phyloP scores from a whole-genome alignment of 2,329 filamentous ascomycete genomes.

The Diplocarpon mali region DNA sequence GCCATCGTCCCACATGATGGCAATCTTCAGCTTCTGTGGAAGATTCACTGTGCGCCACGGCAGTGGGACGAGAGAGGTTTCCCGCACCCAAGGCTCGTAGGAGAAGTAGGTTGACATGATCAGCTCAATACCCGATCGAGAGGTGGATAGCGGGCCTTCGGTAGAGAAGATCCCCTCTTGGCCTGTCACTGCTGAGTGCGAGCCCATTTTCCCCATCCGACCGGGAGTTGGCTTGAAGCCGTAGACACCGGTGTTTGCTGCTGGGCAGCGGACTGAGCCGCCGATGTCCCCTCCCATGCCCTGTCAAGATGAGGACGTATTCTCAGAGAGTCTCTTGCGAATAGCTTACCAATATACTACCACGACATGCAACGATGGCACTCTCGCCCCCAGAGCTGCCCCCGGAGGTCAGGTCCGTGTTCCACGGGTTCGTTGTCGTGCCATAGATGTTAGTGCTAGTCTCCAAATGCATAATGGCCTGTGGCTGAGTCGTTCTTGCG shows the following conservation, averaged over 20 bases:
- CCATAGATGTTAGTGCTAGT: constrained; percentile 49
- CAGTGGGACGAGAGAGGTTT: constrained; percentile 40
- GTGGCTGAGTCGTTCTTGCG: constrained; percentile 50
- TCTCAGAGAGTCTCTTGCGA: no score
- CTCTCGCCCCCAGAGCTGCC: constrained; percentile 54
- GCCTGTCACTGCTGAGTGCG: constrained; percentile 35
- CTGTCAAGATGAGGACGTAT: no score
- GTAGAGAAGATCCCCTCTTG: constrained; percentile 15
- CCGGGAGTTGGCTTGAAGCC: constrained; percentile 37
- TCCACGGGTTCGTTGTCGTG: constrained; percentile 37
- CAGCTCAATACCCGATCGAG: constrained; percentile 36
- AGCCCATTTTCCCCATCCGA: constrained; percentile 32
- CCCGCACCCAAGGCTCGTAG: constrained; percentile 36
- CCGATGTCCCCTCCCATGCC: constrained; percentile 16
- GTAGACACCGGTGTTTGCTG: constrained; percentile 39
- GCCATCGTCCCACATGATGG: constrained; percentile 19
- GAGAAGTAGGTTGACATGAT: constrained; percentile 17
- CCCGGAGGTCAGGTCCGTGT: constrained; percentile 44
- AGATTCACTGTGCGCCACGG: constrained; percentile 23
- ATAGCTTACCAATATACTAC: constrained; percentile 26
- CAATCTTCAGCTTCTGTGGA: constrained; percentile 27
- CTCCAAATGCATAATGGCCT: constrained; percentile 33
- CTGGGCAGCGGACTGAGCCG: constrained; percentile 20
- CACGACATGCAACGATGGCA: constrained; percentile 32
- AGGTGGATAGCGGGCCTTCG: constrained; percentile 32